Evolutionary conservation across 1,139 yeast genomes (phyloP), one percentile per base, ranked within the genome.

Genomic region (Wickerhamomyces sp.): DNA sequence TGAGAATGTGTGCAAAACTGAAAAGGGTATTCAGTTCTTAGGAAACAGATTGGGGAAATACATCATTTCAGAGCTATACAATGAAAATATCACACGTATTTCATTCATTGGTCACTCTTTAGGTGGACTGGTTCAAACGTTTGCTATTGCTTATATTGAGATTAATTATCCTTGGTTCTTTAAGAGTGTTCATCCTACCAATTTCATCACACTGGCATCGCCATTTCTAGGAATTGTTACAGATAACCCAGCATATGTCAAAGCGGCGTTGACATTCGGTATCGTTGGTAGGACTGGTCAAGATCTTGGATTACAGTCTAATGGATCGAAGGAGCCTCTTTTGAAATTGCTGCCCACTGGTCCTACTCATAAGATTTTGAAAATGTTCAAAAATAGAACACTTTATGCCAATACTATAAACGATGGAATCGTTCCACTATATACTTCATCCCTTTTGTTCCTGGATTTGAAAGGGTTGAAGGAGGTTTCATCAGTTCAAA

Each of bases 221-320:
- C 99, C 99, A 0, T 68, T 91, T 53, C 67, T 94, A 14, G 99
- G 99, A 0, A 81, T 91, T 2, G 79, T 75, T 8, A 76, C 81
- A 41, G 98, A 91, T 58, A 91, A 90, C 60, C 98, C 99, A 0
- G 79, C 82, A 2, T 90, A 86, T 61, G 84, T 94, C 29, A 89
- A 88, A 58, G 68, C 90, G 45, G 94, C 94, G 0, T 70, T 93
- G 18, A 86, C 84, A 63, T 83, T 90, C 37, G 99, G 99, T 0
- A 75, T 91, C 42, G 93, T 89, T 4, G 99, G 99, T 0, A 84
- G 81, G 57, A 85, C 98, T 0, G 99, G 99, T 0, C 93, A 87
- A 57, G 99, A 93, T 60, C 66, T 93, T 50, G 94, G 95, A 0
- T 71, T 94, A n/a, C 62, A 65, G 42, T 55, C 56, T n/a, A 55